phyloP scores from a whole-genome alignment of 768 basidiomycete species.

The Russula brevipes region DNA sequence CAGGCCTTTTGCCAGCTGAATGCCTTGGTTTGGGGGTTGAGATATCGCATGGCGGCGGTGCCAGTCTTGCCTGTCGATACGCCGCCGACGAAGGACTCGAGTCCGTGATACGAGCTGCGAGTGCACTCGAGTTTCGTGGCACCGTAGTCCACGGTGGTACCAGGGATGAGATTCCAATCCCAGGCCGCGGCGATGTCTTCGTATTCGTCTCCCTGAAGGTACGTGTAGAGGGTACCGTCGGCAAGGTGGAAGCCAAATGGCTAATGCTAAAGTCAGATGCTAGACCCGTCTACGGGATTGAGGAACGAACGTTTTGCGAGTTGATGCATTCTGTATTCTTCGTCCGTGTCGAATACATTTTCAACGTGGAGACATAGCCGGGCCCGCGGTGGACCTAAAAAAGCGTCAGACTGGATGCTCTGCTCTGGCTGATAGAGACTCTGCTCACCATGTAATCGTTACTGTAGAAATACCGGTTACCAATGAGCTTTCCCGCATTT shows the following conservation, averaged over 20 bases:
- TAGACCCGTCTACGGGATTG: background rate
- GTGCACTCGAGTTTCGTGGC: slow-evolving; percentile 50
- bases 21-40: slow-evolving; percentile 52
- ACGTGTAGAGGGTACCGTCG: slow-evolving; percentile 60
- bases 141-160: slow-evolving; percentile 60
- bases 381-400: slow-evolving; percentile 34
- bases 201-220: slow-evolving; percentile 62
- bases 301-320: slow-evolving; percentile 28
- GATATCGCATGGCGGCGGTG: slow-evolving; percentile 58
- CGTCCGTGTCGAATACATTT: slow-evolving; percentile 35
- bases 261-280: slow-evolving; percentile 7
- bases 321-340: slow-evolving; percentile 34
- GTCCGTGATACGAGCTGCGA: slow-evolving; percentile 40
- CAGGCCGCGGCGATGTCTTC: slow-evolving; percentile 66
- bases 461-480: slow-evolving; percentile 33
- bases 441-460: slow-evolving; percentile 35
- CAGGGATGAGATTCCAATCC: slow-evolving; percentile 78
- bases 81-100: slow-evolving; percentile 60
- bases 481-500: slow-evolving; percentile 30
- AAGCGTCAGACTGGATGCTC: background rate
- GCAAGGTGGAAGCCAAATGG: slow-evolving; percentile 52
- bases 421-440: background rate
- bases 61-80: slow-evolving; percentile 54
- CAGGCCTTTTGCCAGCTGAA: slow-evolving; percentile 64
- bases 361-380: slow-evolving; percentile 32